Percentiles rank a stretch among this genome's conserved stretches.
These are phyloP conservation scores for Leishmania lainsoni DNA, from an alignment of 208 protist species.

Conservation along the genomic window DNA sequence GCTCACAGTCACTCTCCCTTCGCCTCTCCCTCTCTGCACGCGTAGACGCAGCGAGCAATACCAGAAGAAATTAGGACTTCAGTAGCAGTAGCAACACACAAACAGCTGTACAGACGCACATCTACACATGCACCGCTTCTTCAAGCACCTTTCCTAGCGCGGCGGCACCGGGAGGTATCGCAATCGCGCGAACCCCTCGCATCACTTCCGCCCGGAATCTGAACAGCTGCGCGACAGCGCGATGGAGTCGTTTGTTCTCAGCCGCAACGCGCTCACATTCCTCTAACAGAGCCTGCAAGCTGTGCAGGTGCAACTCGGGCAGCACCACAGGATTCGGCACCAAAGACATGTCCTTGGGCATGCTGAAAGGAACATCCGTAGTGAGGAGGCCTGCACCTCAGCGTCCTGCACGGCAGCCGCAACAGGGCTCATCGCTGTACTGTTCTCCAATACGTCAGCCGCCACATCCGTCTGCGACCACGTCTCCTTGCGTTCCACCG, in stretches of 20 bases:
- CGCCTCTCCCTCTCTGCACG: neutral
- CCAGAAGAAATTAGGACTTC: neutral
- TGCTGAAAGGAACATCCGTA: neutral
- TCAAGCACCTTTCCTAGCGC: neutral
- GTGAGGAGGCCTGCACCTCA: neutral
- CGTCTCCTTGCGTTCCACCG: neutral
- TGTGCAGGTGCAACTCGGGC: neutral
- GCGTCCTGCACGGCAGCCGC: neutral
- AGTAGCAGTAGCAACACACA: neutral
- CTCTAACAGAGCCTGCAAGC: neutral
- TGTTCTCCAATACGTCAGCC: too few species aligned
- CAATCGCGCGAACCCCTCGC: conserved; percentile 14
- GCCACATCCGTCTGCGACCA: neutral
- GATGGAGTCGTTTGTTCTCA: conserved; percentile 23
- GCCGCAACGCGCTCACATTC: conserved; percentile 6
- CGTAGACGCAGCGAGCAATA: neutral
- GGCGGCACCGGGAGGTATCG: neutral
- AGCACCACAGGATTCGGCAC: neutral
- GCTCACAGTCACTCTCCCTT: neutral
- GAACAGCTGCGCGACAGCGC: conserved; percentile 18
- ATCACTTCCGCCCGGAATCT: conserved; percentile 34
- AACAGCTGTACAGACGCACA: neutral
- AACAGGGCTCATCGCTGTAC: neutral
- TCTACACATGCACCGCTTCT: neutral
- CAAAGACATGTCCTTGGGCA: neutral